Evolutionary conservation across 2,329 filamentous ascomycete genomes (phyloP).

Genomic region (Fusarium udum): DNA sequence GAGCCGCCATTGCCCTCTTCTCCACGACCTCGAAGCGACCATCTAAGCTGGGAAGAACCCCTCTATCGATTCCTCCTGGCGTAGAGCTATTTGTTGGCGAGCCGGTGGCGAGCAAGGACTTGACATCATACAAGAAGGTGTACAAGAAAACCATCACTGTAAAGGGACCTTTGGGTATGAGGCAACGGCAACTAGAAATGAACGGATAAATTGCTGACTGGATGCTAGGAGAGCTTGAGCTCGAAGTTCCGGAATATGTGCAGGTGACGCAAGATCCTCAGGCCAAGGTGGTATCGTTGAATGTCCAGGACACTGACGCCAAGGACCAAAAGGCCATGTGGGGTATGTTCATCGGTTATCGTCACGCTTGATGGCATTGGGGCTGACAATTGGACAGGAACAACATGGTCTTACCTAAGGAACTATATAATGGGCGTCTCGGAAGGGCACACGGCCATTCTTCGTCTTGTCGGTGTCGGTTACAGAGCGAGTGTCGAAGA

Average conservation of each 20-base stretch:
- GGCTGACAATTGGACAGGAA: slow-evolving; percentile 65
- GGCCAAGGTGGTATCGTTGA: slow-evolving; percentile 71
- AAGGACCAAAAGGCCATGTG: slow-evolving; percentile 93
- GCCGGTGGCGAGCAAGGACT: slow-evolving; percentile 61
- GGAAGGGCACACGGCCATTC: slow-evolving; percentile 93
- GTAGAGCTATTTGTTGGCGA: slow-evolving; percentile 80
- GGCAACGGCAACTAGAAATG: neutral
- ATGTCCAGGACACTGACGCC: slow-evolving; percentile 72
- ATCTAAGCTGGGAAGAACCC: slow-evolving; percentile 87
- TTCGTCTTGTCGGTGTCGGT: slow-evolving; percentile 93
- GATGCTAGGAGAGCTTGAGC: slow-evolving; percentile 73
- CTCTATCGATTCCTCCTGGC: slow-evolving; percentile 82
- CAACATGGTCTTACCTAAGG: slow-evolving; percentile 86
- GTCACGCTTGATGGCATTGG: neutral
- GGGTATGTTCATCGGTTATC: slow-evolving; percentile 66
- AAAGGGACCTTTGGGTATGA: slow-evolving; percentile 80
- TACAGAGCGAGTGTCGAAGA: slow-evolving; percentile 90
- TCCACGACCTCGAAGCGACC: slow-evolving; percentile 72
- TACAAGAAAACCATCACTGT: slow-evolving; percentile 76
- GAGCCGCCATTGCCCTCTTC: slow-evolving; percentile 59
- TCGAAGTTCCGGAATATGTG: slow-evolving; percentile 83
- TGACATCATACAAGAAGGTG: slow-evolving; percentile 69
- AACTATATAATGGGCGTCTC: slow-evolving; percentile 94
- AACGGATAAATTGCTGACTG: slow-evolving; percentile 24
- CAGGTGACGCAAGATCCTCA: slow-evolving; percentile 73